Percentiles rank a stretch among this genome's conserved stretches.
Evolutionary conservation across 1,284 basidiomycete species (phyloP).

Genomic region (Ustilago xerochloae): DNA sequence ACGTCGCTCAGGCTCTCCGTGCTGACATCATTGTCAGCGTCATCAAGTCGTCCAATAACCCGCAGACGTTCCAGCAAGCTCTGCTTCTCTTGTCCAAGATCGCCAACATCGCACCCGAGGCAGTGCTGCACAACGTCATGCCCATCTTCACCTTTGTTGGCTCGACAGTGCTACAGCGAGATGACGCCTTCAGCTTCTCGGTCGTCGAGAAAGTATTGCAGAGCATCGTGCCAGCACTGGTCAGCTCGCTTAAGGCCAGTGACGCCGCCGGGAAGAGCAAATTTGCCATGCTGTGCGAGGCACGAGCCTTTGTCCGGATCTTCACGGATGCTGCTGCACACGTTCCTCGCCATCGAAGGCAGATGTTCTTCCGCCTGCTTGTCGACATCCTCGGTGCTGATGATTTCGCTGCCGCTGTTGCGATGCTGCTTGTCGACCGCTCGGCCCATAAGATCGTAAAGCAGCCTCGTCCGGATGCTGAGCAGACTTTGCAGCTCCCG

Average conservation of each 20-base stretch:
- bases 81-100: slow-evolving; percentile 88
- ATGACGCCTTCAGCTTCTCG: slow-evolving; percentile 93
- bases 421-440: slow-evolving; percentile 87
- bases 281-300: slow-evolving; percentile 56
- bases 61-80: slow-evolving; percentile 93
- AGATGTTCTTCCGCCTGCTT: slow-evolving; percentile 91
- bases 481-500: slow-evolving; percentile 75
- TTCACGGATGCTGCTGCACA: slow-evolving; percentile 89
- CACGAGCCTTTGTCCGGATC: slow-evolving; percentile 78
- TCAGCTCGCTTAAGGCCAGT: slow-evolving; percentile 66
- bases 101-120: slow-evolving; percentile 85
- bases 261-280: slow-evolving; percentile 35
- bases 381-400: slow-evolving; percentile 82
- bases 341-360: slow-evolving; percentile 85
- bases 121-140: slow-evolving; percentile 94
- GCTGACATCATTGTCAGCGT: slow-evolving; percentile 62
- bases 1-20: slow-evolving; percentile 55
- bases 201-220: slow-evolving; percentile 96
- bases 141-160: slow-evolving; percentile 99
- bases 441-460: slow-evolving; percentile 78
- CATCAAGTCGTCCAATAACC: slow-evolving; percentile 77
- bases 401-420: slow-evolving; percentile 85
- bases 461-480: slow-evolving; percentile 70
- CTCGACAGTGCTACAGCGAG: slow-evolving; percentile 91
- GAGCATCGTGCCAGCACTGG: slow-evolving; percentile 92